Evolutionary conservation across 1,284 basidiomycete genomes (phyloP).

Genomic region (Stereum hirsutum): DNA sequence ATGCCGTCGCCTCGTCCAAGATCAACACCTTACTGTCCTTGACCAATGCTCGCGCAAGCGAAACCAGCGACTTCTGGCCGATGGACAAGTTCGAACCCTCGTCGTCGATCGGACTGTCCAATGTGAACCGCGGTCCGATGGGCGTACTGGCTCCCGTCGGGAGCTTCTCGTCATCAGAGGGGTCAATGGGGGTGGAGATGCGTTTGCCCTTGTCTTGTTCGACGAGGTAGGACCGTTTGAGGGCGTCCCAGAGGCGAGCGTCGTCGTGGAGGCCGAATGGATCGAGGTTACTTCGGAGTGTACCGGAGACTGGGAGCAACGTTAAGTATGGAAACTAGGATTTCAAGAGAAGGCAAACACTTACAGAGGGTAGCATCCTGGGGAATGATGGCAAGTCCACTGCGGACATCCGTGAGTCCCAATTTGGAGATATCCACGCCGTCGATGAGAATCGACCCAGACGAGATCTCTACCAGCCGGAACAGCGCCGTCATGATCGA

Average conservation of each 20-base stretch:
- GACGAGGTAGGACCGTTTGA: slow-evolving; percentile 73
- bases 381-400: slow-evolving; percentile 77
- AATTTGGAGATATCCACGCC: slow-evolving; percentile 60
- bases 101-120: slow-evolving; percentile 77
- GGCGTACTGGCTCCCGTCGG: slow-evolving; percentile 17
- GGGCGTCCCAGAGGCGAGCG: slow-evolving; percentile 72
- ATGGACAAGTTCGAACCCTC: slow-evolving; percentile 70
- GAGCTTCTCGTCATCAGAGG: slow-evolving; percentile 9
- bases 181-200: slow-evolving; percentile 11
- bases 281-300: slow-evolving; percentile 74
- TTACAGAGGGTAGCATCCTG: slow-evolving; percentile 81
- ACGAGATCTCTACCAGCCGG: slow-evolving; percentile 45
- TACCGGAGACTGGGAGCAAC: slow-evolving; percentile 53
- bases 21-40: slow-evolving; percentile 72
- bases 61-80: slow-evolving; percentile 65
- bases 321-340: not conserved
- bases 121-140: slow-evolving; percentile 44
- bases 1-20: slow-evolving; percentile 75
- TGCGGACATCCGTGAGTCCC: slow-evolving; percentile 58
- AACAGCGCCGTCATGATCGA: slow-evolving; percentile 44
- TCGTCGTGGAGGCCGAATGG: slow-evolving; percentile 74
- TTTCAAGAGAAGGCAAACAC: slow-evolving; percentile 13
- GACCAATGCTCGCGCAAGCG: slow-evolving; percentile 74
- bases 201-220: slow-evolving; percentile 27
- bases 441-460: slow-evolving; percentile 59